Base-by-base conservation (phyloP, 75 land plant genomes). In the Adiantum capillusveneris region DNA sequence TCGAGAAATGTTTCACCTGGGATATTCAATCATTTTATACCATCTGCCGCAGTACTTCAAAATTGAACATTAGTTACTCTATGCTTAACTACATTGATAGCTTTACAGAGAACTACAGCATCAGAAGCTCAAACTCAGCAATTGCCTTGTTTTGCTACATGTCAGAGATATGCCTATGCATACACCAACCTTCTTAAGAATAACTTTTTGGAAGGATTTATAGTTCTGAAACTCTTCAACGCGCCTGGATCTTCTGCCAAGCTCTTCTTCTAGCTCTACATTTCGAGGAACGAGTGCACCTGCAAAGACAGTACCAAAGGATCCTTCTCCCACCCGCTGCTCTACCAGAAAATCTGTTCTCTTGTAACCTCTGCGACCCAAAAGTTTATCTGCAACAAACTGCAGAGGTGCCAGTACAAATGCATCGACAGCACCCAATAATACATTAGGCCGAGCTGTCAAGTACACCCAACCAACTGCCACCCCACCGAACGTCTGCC, bases 371-470 rank as follows among this genome's bases (percentile, higher is more conserved):
- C 99, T 72, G 56, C 92, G 68, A 7, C 96, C 85, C 1, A 26
- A 31, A 65, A 79, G 59, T 27, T 59, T 62, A 42, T 86, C 90
- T 17, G 91, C 45, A 1, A 73, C 73, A 13, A 67, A 25, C 67
- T 95, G 99, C 64, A 95, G 26, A 25, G 98, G 92, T 21, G 98
- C 96, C 0, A 90, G 57, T 20, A 94, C 37, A 57, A 86, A 95
- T n/a, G 92, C 79, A 69, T 95, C 99, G 29, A 95, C 53, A 14
- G 99, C 96, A 2, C 98, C 99, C 1, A 75, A 30, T 18, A 95
- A 68, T 7, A 95, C 92, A 16, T 97, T 97, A 0, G 99, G 99
- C 64, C 87, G 66, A 0, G 97, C 99, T 0, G 96, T 95, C 60
- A 91, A 56, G 70, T 95, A 95, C 25, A 81, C 21, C 90, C 84